Evolutionary conservation across 805 yeast species (phyloP), one percentile per base, ranked within the genome.

Genomic region (Zygosaccharomyces gambellarensis): DNA sequence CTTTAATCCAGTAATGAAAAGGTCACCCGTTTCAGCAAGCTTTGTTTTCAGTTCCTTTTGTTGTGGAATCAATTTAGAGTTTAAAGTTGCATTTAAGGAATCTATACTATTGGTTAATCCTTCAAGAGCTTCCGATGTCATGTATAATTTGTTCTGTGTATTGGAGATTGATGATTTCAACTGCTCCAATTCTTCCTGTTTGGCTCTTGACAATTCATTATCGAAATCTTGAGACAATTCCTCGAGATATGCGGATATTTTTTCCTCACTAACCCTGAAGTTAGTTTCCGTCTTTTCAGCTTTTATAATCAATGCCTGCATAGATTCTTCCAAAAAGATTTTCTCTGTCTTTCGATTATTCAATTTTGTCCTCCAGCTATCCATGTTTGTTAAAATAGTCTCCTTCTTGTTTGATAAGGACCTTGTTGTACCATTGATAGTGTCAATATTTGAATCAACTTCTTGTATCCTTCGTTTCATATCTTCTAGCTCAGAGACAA

Each of bases 221-320:
- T 76, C 70, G 58, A 89, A 88, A 1, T 73, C 73, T 4, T 82
- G 70, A 1, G 59, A 47, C 43, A 81, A 53, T 61, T 90, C 96
- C 1, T 60, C 52, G 22, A 67, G 54, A 47, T 73, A 77, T 12
- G 77, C 77, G 5, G 59, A 56, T 36, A 76, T 60, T 56, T 78
- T 81, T 4, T 68, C 68, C 9, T 55, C 51, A 10, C 69, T 53
- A 2, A 69, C 61, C n/a, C 57, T 67, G n/a, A 75, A 63, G 1
- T 75, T 57, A 5, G 63, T 51, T 4, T 64, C 53, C 1, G 69
- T 54, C 11, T 74, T 68, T 8, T 67, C 71, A 8, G 71, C 50
- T 47, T 75, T 76, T 2, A 68, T 49, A 1, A 60, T 60, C 17
- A 48, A 49, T 10, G 52, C 36, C 12, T 43, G 52, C 5, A 76